A percentile compares a stretch with the other conserved stretches of the same genome.
Conservation (phyloP, 345 rosid species). For the Syzygium oleosum region DNA sequence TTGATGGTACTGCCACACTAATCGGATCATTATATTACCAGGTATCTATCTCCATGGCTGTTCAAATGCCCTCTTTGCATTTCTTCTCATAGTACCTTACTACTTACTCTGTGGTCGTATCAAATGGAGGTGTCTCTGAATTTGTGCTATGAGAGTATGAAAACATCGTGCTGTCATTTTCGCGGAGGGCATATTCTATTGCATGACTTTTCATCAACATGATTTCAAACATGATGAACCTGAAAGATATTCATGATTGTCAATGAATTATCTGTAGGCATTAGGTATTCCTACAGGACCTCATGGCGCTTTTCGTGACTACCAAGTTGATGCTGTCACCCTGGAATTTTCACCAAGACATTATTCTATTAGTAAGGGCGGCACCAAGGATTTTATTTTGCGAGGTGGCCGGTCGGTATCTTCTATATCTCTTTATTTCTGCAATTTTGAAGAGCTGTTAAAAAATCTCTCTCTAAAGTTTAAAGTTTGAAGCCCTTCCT, state of each 20-base stretch:
- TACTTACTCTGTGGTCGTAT: background rate
- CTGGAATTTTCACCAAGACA: slow-evolving; percentile 65
- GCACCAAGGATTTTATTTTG: slow-evolving; percentile 57
- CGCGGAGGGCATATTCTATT: background rate
- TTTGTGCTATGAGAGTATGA: background rate
- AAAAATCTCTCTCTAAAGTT: background rate
- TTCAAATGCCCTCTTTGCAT: background rate
- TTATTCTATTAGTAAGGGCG: slow-evolving; percentile 32
- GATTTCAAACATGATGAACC: background rate
- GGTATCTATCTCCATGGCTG: slow-evolving; percentile 26
- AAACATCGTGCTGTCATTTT: background rate
- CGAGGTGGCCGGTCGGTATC: slow-evolving; percentile 62
- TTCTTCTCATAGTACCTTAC: background rate
- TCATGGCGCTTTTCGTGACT: slow-evolving; percentile 95
- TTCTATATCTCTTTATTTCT: slow-evolving; percentile 1
- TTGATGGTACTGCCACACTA: slow-evolving; percentile 79
- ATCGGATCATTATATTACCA: slow-evolving; percentile 85
- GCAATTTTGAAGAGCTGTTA: background rate
- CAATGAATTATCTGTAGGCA: slow-evolving; percentile 34
- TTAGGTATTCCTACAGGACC: slow-evolving; percentile 91
- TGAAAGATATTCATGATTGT: background rate
- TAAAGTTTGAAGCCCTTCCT: background rate
- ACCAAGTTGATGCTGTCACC: slow-evolving; percentile 92
- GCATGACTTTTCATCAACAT: background rate
- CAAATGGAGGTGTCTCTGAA: background rate